These are phyloP conservation scores for Penicillium canariense DNA, from an alignment of 495 filamentous ascomycete genomes.

Conservation along the genomic window DNA sequence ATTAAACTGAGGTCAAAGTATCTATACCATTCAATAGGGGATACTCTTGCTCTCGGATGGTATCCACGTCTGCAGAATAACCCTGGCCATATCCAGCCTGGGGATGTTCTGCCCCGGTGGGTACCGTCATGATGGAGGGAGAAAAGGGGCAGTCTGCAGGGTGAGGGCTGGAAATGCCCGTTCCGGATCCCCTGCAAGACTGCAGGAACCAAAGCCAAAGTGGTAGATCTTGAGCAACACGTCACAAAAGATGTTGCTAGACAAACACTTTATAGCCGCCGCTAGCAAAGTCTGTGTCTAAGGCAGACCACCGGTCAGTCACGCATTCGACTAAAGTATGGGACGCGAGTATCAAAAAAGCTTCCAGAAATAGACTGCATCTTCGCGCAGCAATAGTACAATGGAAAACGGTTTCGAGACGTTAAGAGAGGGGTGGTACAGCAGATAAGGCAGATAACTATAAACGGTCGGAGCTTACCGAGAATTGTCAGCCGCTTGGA, in stretches of 20 bases:
- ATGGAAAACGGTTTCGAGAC: conserved; percentile 9
- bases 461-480: conserved; percentile 23
- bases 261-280: background rate
- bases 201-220: background rate
- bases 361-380: conserved; percentile 14
- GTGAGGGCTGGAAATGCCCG: background rate
- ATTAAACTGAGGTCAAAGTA: background rate
- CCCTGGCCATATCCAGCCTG: conserved; percentile 23
- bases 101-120: background rate
- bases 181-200: background rate
- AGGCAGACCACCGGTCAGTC: conserved; percentile 7
- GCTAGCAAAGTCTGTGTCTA: background rate
- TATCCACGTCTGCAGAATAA: conserved; percentile 68
- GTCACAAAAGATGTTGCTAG: background rate
- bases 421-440: conserved; percentile 1
- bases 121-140: conserved; percentile 13
- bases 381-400: conserved; percentile 1
- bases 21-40: conserved; percentile 73
- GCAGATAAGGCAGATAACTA: conserved; percentile 21
- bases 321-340: background rate
- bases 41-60: conserved; percentile 69
- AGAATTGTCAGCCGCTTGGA: background rate
- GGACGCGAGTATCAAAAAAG: background rate
- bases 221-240: background rate
- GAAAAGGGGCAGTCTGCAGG: background rate